A percentile compares a stretch with the other conserved stretches of the same genome.
These are phyloP conservation scores for Pseudisothecium myosuroides DNA, from an alignment of 225 moss, liverwort and hornwort species.

Conservation along the genomic window DNA sequence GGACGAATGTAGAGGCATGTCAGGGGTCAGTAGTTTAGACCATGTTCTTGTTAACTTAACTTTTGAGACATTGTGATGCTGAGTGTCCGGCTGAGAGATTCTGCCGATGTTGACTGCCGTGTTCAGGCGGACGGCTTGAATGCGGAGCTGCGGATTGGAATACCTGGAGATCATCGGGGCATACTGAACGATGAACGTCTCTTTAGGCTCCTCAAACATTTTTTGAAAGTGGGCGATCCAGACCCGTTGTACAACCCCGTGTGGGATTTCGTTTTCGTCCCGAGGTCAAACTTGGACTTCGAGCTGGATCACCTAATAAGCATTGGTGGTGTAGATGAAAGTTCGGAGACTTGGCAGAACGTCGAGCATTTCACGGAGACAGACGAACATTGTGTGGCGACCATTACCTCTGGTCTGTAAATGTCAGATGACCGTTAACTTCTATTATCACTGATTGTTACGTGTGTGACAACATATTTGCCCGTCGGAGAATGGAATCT, in stretches of 20 bases:
- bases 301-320: neutral
- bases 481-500: neutral
- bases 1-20: neutral
- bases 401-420: neutral
- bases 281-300: slow-evolving; percentile 25
- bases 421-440: neutral
- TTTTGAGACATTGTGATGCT: neutral
- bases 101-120: neutral
- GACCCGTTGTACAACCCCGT: slow-evolving; percentile 55
- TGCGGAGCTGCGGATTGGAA: slow-evolving; percentile 50
- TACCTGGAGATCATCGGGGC: slow-evolving; percentile 67
- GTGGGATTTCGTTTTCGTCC: slow-evolving; percentile 57
- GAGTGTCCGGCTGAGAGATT: neutral
- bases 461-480: neutral
- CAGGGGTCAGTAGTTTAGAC: neutral
- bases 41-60: neutral
- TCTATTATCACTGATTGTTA: neutral
- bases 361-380: neutral
- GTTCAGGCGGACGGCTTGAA: slow-evolving; percentile 56
- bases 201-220: slow-evolving; percentile 56
- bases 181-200: slow-evolving; percentile 60
- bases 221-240: slow-evolving; percentile 47
- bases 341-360: neutral
- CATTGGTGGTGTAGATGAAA: neutral
- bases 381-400: neutral